Evolutionary conservation across 768 basidiomycete genomes (phyloP), one percentile per base, ranked within the genome.

Genomic region (Dentipellis sp.): DNA sequence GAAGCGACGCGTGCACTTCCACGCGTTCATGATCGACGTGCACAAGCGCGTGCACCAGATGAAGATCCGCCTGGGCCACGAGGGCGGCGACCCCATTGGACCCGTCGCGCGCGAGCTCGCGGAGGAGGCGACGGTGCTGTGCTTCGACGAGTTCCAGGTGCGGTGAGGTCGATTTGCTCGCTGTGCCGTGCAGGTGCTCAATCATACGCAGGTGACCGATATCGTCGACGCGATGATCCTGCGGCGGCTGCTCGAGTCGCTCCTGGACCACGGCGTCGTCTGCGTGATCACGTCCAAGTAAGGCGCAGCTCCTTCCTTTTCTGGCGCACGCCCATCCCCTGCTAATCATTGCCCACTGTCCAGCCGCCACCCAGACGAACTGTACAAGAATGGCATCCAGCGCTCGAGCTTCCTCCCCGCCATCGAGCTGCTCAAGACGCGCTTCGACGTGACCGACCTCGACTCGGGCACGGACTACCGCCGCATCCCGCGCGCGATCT

Each of bases 381-480:
- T 99, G 1, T 99, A 99, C 76, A 94, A 95, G 80, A 98, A 98
- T 61, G 97, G 97, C 0, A 97, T 99, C 45, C 97, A 99, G 68
- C 82, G 97, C 3, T 81, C 87, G 4, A 94, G 92, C 65, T 99
- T 99, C 72, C 66, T 97, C 48, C 97, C 97, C 10, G 86, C 93
- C 23, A 98, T 99, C 57, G 90, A 97, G 50, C 78, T 98, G 29
- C 80, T 99, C 62, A 97, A 97, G 73, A 71, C 82, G 0, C 82
- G 78, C 12, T 94, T 97, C 59, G 82, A 87, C 50, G 86, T 98
- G 12, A 90, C 88, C 0, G 93, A 97, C 69, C 80, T 99, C 22
- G 87, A 97, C 69, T 97, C 94, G n/a, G 91, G 87, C 38, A 97
- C 92, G 93, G 95, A 99, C 69, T 98, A 99, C 72, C 89, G 97